These are phyloP conservation scores for Talaromyces sp. DNA, from an alignment of 2,329 filamentous ascomycete genomes.

Conservation along the genomic window DNA sequence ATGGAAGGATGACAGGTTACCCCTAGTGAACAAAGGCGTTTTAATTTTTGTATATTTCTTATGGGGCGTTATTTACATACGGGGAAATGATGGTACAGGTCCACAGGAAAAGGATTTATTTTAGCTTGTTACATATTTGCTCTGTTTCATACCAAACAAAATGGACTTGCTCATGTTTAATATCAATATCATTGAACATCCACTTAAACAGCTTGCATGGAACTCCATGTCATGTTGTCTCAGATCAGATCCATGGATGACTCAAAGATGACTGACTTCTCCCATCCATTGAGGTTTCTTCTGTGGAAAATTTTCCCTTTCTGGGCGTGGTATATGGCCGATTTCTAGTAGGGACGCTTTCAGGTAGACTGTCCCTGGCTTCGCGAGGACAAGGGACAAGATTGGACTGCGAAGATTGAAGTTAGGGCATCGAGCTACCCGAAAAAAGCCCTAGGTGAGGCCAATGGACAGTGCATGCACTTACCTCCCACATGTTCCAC, in stretches of 20 bases:
- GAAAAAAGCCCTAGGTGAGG: not conserved
- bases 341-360: not conserved
- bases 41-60: not conserved
- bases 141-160: not conserved
- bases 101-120: not conserved
- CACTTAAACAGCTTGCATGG: not conserved
- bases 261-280: not conserved
- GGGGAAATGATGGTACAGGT: not conserved
- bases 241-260: not conserved
- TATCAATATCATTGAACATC: not conserved
- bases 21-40: not conserved
- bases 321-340: not conserved
- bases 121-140: not conserved
- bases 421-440: not conserved
- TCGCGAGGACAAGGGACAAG: not conserved
- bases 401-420: not conserved
- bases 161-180: not conserved
- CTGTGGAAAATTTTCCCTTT: not conserved
- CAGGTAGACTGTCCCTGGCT: not conserved
- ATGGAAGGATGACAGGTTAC: not conserved
- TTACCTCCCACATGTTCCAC: conserved; percentile 5
- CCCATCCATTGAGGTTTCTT: not conserved
- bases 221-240: too few relatives aligned
- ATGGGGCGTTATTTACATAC: not conserved
- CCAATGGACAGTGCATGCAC: too few relatives aligned